Base-by-base conservation (phyloP, 306 rosid species). In the Potentilla sterilis region DNA sequence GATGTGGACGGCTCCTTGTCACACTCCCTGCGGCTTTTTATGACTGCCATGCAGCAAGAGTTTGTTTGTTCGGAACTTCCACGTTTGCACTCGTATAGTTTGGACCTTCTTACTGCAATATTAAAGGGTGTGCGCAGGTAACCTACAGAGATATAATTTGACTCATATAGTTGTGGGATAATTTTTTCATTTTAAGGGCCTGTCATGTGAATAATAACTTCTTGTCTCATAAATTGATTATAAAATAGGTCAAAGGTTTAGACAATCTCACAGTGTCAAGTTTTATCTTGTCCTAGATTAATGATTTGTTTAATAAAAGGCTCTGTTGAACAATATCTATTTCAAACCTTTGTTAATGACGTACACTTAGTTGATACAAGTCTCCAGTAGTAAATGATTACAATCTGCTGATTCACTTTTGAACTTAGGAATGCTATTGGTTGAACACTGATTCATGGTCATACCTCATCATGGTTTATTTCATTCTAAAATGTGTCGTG, bases 21-120 rank as follows among this genome's bases (percentile, higher is more conserved):
- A 72, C 86, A 77, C 74, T 83, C 84, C 48, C 72, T 87, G 73
- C 59, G 78, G 80, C 88, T 90, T 72, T 92, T 96, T 82, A 76
- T 87, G 89, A 89, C 97, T 55, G 75, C 87, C 69, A 82, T 72
- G 81, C 93, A 90, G 78, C 98, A 96, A 87, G 97, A 92, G 76
- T 81, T 81, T 49, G 79, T 96, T 63, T 90, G 96, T 82, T 90
- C 90, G 22, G 91, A 88, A 82, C 99, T 96, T 82, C 98, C 99
- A 38, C 83, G 68, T 37, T 82, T 92, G 87, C 99, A 96, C 83
- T 84, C 72, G 34, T 62, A 75, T 77, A 67, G 89, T 84, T 59
- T 96, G 85, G 97, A 96, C 44, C 86, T 96, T 73, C 97, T 96
- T 54, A 59, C 63, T 75, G 91, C 91, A 47, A 76, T 92, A 44